Percentiles rank a stretch among this genome's conserved stretches.
Evolutionary conservation across 164 flowering plant species (phyloP).

Genomic region (Magnolia officinalis): DNA sequence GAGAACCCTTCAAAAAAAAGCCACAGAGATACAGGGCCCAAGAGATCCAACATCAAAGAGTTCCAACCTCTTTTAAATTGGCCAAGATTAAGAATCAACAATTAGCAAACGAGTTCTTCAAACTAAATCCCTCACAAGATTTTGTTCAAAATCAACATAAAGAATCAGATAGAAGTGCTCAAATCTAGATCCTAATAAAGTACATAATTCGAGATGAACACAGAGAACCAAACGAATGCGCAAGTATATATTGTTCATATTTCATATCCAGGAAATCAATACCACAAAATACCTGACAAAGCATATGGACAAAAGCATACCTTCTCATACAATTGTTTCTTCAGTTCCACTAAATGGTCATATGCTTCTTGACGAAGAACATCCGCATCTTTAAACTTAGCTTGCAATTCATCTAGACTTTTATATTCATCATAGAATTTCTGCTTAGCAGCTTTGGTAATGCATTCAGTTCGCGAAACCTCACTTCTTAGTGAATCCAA

Average conservation of each 20-base stretch:
- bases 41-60: too few relatives aligned
- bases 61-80: too few relatives aligned
- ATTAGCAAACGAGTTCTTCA: too few relatives aligned
- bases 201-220: not conserved
- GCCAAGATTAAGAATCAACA: too few relatives aligned
- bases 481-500: conserved; percentile 37
- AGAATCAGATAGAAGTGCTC: too few relatives aligned
- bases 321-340: conserved; percentile 52
- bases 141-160: too few relatives aligned
- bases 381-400: conserved; percentile 54
- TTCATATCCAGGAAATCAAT: not conserved
- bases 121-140: too few relatives aligned
- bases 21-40: too few relatives aligned
- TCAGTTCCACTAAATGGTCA: conserved; percentile 38
- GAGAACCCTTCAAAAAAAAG: too few relatives aligned
- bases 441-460: conserved; percentile 40
- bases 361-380: conserved; percentile 70
- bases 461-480: conserved; percentile 44
- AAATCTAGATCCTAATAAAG: too few relatives aligned
- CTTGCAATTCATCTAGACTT: conserved; percentile 33
- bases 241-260: not conserved
- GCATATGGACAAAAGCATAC: conserved; percentile 23
- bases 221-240: not conserved
- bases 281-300: not conserved
- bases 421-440: conserved; percentile 33